Evolutionary conservation across 2,329 filamentous ascomycete genomes (phyloP).

Genomic region (Pyrenochaeta sp.): DNA sequence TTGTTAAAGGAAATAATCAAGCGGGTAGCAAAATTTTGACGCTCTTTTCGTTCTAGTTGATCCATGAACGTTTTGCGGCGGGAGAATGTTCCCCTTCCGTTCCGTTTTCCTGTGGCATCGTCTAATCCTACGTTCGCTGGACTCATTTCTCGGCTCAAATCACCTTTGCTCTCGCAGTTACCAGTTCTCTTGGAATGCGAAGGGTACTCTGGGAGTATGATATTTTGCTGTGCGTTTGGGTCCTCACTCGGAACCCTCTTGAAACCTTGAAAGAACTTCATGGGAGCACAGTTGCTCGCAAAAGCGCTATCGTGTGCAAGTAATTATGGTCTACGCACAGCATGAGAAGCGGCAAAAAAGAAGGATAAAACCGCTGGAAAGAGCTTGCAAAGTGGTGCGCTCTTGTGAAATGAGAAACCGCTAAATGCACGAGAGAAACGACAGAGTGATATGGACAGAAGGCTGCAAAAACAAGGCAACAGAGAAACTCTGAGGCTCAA

Average conservation of each 20-base stretch:
- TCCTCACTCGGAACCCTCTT: constrained; percentile 12
- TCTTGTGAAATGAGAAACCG: no score
- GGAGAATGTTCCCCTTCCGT: neutral
- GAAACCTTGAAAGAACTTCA: constrained; percentile 14
- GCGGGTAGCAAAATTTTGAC: constrained; percentile 7
- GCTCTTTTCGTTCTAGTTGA: constrained; percentile 9
- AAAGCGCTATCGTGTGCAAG: neutral
- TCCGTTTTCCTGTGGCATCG: neutral
- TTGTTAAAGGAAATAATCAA: constrained; percentile 13
- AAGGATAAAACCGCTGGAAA: no score
- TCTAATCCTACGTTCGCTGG: neutral
- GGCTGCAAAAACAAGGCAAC: no score
- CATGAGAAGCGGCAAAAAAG: no score
- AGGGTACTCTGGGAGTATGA: constrained; percentile 5
- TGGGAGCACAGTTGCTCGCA: neutral
- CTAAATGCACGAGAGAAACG: no score
- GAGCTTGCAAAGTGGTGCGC: no score
- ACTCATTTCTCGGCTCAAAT: neutral
- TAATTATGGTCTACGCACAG: no score
- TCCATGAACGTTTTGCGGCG: constrained; percentile 16
- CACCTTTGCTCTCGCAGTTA: neutral
- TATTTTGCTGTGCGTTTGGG: constrained; percentile 6
- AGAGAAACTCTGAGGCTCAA: no score
- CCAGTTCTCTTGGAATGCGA: constrained; percentile 5
- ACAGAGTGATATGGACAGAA: no score